These are phyloP conservation scores for Carex kokanica DNA, from an alignment of 176 grass and related monocot genomes.

Conservation along the genomic window DNA sequence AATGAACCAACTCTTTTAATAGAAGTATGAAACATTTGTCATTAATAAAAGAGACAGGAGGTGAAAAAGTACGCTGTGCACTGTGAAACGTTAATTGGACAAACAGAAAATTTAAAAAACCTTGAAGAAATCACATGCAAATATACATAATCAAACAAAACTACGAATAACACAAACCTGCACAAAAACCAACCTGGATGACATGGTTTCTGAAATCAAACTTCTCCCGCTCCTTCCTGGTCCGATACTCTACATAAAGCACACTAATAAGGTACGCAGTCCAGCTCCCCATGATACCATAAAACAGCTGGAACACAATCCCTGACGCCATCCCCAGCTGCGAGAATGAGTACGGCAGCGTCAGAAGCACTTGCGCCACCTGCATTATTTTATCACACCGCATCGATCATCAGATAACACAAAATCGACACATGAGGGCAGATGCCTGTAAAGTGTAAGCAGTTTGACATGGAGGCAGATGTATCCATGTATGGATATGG, in stretches of 20 bases:
- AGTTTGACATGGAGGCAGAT: background rate
- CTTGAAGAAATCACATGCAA: background rate
- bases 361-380: constrained; percentile 99
- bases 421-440: background rate
- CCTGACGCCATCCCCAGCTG: constrained; percentile 89
- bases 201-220: constrained; percentile 95
- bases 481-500: background rate
- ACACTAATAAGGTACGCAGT: constrained; percentile 92
- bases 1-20: background rate
- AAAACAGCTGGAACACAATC: constrained; percentile 66
- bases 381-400: background rate
- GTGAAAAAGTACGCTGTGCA: background rate
- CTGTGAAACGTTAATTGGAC: background rate
- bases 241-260: constrained; percentile 91
- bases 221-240: constrained; percentile 74
- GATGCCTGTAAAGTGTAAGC: background rate
- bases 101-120: background rate
- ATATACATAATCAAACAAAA: background rate
- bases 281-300: constrained; percentile 92
- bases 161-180: background rate
- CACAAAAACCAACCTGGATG: constrained; percentile 50
- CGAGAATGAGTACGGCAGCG: constrained; percentile 96
- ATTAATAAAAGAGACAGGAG: background rate
- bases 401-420: background rate
- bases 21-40: background rate